phyloP scores from a whole-genome alignment of 2,329 filamentous ascomycete genomes.

The Sclerotinia minor region DNA sequence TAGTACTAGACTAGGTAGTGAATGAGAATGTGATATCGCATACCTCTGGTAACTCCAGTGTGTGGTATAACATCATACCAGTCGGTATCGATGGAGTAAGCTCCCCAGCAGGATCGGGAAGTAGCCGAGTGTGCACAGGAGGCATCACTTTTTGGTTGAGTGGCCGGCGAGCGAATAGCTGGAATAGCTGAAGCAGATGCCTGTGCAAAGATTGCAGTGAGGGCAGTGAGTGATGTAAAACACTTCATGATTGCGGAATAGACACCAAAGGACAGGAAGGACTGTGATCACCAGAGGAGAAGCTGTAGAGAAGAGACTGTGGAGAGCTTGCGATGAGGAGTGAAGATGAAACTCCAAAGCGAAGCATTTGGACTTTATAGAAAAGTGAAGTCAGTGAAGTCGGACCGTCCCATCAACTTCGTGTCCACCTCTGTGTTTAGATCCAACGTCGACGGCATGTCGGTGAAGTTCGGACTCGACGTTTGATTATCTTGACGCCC shows the following conservation, averaged over 20 bases:
- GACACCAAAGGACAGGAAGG: not conserved
- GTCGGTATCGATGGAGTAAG: constrained; percentile 41
- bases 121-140: constrained; percentile 39
- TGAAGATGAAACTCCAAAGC: constrained; percentile 5
- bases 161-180: constrained; percentile 25
- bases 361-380: constrained; percentile 14
- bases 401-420: not conserved
- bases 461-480: not conserved
- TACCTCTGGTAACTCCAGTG: constrained; percentile 41
- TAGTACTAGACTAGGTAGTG: constrained; percentile 24
- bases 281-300: not conserved
- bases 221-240: constrained; percentile 31
- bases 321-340: constrained; percentile 1
- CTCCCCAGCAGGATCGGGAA: constrained; percentile 40
- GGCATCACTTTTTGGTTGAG: constrained; percentile 25
- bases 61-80: constrained; percentile 37
- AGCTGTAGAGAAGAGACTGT: constrained; percentile 2
- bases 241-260: constrained; percentile 34
- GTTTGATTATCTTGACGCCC: not conserved
- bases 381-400: constrained; percentile 1
- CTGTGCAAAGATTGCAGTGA: constrained; percentile 30
- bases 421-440: not conserved
- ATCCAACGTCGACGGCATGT: not conserved
- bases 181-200: constrained; percentile 34
- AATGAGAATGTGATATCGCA: not conserved